phyloP scores from a whole-genome alignment of 371 early-diverging fungal genomes.

The Mortierella sp. region DNA sequence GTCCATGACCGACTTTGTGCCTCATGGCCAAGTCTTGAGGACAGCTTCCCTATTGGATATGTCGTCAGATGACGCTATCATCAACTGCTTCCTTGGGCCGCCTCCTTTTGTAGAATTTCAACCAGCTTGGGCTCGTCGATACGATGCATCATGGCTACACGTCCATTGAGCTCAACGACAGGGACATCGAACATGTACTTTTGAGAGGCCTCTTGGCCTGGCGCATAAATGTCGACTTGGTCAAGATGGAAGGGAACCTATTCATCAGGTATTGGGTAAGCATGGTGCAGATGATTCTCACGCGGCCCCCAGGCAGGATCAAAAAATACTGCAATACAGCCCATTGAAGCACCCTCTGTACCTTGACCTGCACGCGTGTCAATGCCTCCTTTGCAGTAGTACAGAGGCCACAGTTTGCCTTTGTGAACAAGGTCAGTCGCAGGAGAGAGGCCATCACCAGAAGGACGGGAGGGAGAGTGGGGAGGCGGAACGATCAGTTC shows the following conservation, averaged over 20 bases:
- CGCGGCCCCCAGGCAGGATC: no score
- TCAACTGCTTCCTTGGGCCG: slow-evolving; percentile 1
- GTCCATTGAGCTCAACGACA: slow-evolving; percentile 44
- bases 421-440: slow-evolving; percentile 46
- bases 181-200: slow-evolving; percentile 56
- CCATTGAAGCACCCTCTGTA: background rate
- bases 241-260: slow-evolving; percentile 48
- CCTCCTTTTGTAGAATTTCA: slow-evolving; percentile 33
- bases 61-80: background rate
- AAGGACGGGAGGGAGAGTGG: slow-evolving; percentile 9
- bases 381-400: slow-evolving; percentile 49
- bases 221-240: slow-evolving; percentile 48
- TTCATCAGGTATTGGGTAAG: no score
- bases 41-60: no score
- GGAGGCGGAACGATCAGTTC: no score
- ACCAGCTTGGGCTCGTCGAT: slow-evolving; percentile 48
- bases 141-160: slow-evolving; percentile 49
- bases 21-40: no score
- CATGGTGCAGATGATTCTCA: no score
- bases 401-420: slow-evolving; percentile 54
- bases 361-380: slow-evolving; percentile 48
- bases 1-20: no score
- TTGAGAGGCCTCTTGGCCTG: slow-evolving; percentile 41
- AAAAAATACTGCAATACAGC: background rate
- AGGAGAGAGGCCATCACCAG: slow-evolving; percentile 32